Conservation (phyloP, 2,329 filamentous ascomycete genomes). For the Trichoderma harzianum region DNA sequence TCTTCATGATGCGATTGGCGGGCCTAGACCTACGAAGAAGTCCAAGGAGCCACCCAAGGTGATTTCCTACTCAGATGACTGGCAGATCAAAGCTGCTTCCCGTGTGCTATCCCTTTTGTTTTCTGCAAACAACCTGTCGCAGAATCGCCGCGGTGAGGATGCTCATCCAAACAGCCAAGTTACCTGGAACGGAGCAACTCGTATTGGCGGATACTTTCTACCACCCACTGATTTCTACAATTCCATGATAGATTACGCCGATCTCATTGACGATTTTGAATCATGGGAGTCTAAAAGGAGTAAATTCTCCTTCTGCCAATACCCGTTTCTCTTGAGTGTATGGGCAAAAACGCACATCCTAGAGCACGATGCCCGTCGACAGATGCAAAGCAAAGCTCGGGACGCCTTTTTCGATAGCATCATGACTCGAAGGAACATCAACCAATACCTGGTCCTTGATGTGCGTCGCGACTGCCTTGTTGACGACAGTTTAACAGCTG, state of each 20-base stretch:
- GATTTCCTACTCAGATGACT: constrained; percentile 73
- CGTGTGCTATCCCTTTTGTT: constrained; percentile 79
- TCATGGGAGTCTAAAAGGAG: constrained; percentile 73
- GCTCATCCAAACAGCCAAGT: constrained; percentile 12
- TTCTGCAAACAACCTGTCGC: constrained; percentile 66
- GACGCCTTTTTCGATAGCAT: constrained; percentile 92
- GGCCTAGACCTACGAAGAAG: constrained; percentile 50
- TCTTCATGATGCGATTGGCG: constrained; percentile 72
- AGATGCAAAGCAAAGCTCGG: constrained; percentile 84
- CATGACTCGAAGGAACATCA: constrained; percentile 67
- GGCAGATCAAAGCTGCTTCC: constrained; percentile 81
- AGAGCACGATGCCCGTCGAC: constrained; percentile 80
- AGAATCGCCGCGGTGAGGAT: constrained; percentile 35
- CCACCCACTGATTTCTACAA: constrained; percentile 86
- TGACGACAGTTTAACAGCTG: constrained; percentile 79
- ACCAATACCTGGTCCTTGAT: constrained; percentile 72
- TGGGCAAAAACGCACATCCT: constrained; percentile 89
- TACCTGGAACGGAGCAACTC: constrained; percentile 22
- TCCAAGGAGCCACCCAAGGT: constrained; percentile 53
- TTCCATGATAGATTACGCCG: constrained; percentile 79
- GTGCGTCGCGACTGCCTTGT: constrained; percentile 82
- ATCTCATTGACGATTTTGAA: constrained; percentile 82
- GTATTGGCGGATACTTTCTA: constrained; percentile 60
- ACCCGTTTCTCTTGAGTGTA: constrained; percentile 87
- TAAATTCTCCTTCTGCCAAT: constrained; percentile 87